Evolutionary conservation across 176 grass and related monocot genomes (phyloP).

Genomic region (Stipa capillata): DNA sequence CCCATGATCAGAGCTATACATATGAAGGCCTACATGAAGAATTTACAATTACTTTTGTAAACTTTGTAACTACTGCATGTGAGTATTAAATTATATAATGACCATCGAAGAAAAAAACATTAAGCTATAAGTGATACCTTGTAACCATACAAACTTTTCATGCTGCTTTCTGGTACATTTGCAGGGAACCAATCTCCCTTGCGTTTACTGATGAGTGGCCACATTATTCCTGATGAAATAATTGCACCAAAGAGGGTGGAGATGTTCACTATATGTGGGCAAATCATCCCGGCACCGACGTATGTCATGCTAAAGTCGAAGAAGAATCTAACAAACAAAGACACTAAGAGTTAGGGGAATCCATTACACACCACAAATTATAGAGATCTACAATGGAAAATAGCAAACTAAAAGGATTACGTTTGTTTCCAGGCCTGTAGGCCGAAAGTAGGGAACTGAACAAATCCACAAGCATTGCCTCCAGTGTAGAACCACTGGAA

Average conservation of each 20-base stretch:
- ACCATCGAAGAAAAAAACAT: not conserved
- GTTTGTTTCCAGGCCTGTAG: constrained; percentile 83
- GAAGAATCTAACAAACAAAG: constrained; percentile 45
- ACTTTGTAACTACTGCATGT: not conserved
- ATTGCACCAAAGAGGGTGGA: constrained; percentile 74
- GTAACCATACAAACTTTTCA: constrained; percentile 83
- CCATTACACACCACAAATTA: not conserved
- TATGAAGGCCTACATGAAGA: constrained; percentile 48
- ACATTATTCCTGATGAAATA: constrained; percentile 80
- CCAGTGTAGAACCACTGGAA: constrained; percentile 94
- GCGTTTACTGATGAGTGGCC: constrained; percentile 65
- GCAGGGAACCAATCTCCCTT: constrained; percentile 69
- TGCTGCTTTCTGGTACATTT: constrained; percentile 57
- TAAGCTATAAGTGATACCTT: constrained; percentile 37
- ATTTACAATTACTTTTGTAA: not conserved
- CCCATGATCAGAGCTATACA: constrained; percentile 72
- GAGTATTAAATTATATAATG: not conserved
- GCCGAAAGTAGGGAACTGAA: constrained; percentile 85
- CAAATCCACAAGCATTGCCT: constrained; percentile 59
- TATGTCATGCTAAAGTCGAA: constrained; percentile 88
- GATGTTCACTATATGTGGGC: constrained; percentile 72
- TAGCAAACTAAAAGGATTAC: constrained; percentile 16
- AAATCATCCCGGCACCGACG: constrained; percentile 87
- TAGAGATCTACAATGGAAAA: not conserved
- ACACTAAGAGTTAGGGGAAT: not conserved